Base-by-base conservation (phyloP, 257 asterid species). In the Nicotiana undulata region DNA sequence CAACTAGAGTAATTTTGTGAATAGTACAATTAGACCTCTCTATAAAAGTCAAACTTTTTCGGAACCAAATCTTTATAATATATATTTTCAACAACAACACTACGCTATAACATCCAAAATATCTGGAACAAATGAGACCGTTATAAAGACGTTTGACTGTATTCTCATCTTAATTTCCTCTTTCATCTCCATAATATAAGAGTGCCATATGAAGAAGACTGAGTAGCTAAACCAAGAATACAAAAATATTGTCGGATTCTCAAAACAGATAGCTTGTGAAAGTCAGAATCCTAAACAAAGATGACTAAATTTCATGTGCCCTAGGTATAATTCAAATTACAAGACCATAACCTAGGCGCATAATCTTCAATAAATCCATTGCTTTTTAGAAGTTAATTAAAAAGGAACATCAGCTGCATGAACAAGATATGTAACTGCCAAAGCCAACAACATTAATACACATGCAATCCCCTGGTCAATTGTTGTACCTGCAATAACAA, bases 391-490 rank as follows among this genome's bases (percentile, higher is more conserved):
- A 72, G 59, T 10, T 46, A 22, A 70, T 46, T 72, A 72, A 44
- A 83, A 26, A 26, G 93, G 90, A 80, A 81, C 89, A 74, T 91
- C 97, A 75, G 86, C 80, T 76, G 86, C 55, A 88, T 90, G 95
- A 79, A 91, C 89, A 28, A 89, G 85, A 59, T 91, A 91, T 2
- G 93, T 89, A 24, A 91, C 86, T 79, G 80, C 91, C 88, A 91
- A 86, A 44, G 95, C 95, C 82, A 89, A 61, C 74, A 88, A 75
- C 93, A 91, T 88, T 31, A 91, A 87, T 55, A 82, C 70, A 70
- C 86, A 89, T 13, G 91, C 95, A 24, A 91, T 83, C 0, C 93
- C 89, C 81, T 89, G 95, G 81, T 91, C 93, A 75, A 89, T 87
- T 49, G 93, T 65, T 17, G 92, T 88, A 22, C 93, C 93, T 89